Base-by-base conservation (phyloP, 2,329 filamentous ascomycete genomes). In the Teratosphaeria viscida region DNA sequence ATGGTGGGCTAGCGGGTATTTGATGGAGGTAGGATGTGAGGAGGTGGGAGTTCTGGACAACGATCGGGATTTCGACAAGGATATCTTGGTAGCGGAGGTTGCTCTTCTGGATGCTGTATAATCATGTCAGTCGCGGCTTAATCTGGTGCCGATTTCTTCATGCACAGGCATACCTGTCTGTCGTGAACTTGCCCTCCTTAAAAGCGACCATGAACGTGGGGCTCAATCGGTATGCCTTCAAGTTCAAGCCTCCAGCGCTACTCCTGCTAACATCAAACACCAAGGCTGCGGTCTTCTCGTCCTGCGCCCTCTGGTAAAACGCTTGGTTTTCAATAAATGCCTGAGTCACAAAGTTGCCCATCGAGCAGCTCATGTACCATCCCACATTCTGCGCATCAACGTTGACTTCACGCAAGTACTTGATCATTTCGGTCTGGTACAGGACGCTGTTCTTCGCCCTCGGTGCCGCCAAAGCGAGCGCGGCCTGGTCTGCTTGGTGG, bases 351-450 rank as follows among this genome's bases (percentile, higher is more conserved):
- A 97, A 97, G 82, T 96, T 97, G 76, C 94, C 94, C 89, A 99
- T 95, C 76, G 91, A 96, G 64, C 92, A 90, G 79, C 91, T 96
- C 61, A 91, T 96, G 80, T 99, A 99, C 92, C 92, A 99, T 70
- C 94, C 94, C 62, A 95, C 90, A 71, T 90, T 95, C 81, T 97
- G 96, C 66, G 94, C 94, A 75, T 99, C 94, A 61, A 97, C 89
- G 75, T 97, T 99, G 71, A 99, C 94, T 78, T 97, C 94, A 75
- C 92, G 88, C 64, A 97, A 80, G 76, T 94, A 91, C 72, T 91
- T 89, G 76, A 99, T 92, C 92, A 97, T 97, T 77, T 99, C 94
- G 66, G 85, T 87, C 79, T 96, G 90, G 78, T 99, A 97, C 68
- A 81, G 78, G 26, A 87, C 82, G 76, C 95, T 96, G 71, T 88